Evolutionary conservation across 2,329 filamentous ascomycete species (phyloP), one percentile per base, ranked within the genome.

Genomic region (Teratosphaeria gauchensis): DNA sequence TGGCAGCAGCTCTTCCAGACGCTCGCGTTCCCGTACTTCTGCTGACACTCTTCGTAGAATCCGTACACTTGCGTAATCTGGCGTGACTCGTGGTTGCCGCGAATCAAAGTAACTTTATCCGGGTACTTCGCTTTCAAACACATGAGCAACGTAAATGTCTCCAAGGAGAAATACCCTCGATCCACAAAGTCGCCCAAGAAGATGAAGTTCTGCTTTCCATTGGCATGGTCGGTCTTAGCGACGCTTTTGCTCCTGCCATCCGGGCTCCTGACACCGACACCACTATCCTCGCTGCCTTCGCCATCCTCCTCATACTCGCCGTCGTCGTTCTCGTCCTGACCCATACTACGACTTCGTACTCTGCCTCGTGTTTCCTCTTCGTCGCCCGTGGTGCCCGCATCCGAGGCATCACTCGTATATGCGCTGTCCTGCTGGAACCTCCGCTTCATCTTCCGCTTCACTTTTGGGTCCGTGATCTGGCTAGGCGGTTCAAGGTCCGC

Each of bases 401-500:
- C 80, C 4, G 75, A 78, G 5, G 77, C 77, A 46, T 74, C 73
- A 6, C 77, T 84, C 16, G 80, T 80, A 65, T 83, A 84, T 57
- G 77, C 78, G 54, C 72, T 73, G 59, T 80, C 78, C 56, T 70
- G 68, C 66, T 80, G 78, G 64, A 77, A 80, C 42, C 78, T 68
- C 59, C 78, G 69, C 72, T 85, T 88, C 75, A 96, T 84, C 78
- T 92, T 95, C 78, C 88, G 90, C 76, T 86, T 87, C 53, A 94
- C 78, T 72, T 92, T 94, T 3, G 91, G 90, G 69, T 96, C 86
- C 58, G 86, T 94, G 66, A 96, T 96, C 66, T 88, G 86, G 14
- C 87, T 89, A 1, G 92, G 92, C 3, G 92, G 92, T 74, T 96
- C 92, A 68, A 97, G 86, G 71, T 95, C 91, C 64, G 90, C 89